Evolutionary conservation across 1,284 basidiomycete species (phyloP), one percentile per base, ranked within the genome.

Genomic region (Cryptococcus sp.): DNA sequence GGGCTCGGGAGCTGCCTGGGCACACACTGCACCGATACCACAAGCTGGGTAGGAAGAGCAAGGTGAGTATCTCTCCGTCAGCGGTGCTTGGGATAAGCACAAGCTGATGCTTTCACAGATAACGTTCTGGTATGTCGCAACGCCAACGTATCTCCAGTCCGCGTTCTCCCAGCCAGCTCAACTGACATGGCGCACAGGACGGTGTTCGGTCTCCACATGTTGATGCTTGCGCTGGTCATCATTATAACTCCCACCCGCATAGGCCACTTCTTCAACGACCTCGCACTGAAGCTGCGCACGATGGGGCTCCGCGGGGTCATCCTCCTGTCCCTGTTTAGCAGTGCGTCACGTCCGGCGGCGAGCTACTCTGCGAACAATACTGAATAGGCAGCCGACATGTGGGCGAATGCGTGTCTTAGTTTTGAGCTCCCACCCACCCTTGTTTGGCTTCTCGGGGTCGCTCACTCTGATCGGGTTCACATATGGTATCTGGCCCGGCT

Each of bases 391-490:
- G 20, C 11, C 33, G 46, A 36, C 13, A 47, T 18, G 35, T 18
- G 35, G 12, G 40, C 21, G 40, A 43, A n/a, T n/a, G n/a, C n/a
- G 36, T 15, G 6, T 23, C 11, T 8, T 55, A 77, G 76, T 75
- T 18, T 55, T 75, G 13, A 59, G 73, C 5, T 75, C 73, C 0
- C 76, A 78, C 56, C 76, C 76, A 18, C 76, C 76, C 8, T 52
- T 78, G 37, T 74, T 78, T 36, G 76, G 76, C 3, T 77, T 76
- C 51, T 65, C 68, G 43, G 70, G 66, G 7, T 69, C 70, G 8
- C 62, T 78, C 55, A 74, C 73, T 7, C 60, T 78, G 8, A 75
- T 77, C 36, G 76, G 76, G 7, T 77, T 76, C 56, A 70, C 72
- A 0, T 78, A 70, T 36, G 76, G 76, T 0, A 43, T 76, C n/a